These are phyloP conservation scores for Aegilops bicornis DNA, from an alignment of 176 grass and related monocot species.

Conservation along the genomic window DNA sequence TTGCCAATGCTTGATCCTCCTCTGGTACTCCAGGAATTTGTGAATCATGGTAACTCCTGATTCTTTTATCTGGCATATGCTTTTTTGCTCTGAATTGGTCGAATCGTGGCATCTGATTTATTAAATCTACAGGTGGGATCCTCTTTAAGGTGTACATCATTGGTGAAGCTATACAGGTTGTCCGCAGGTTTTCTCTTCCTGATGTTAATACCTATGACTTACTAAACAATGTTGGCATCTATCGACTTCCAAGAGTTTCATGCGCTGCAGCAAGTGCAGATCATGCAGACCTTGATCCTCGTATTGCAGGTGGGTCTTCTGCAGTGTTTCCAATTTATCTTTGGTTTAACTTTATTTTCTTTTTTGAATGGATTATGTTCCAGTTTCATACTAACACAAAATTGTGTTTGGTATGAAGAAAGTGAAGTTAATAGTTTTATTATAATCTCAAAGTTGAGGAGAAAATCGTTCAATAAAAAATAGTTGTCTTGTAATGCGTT, in stretches of 20 bases:
- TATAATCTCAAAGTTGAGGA: not conserved
- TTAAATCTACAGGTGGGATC: constrained; percentile 60
- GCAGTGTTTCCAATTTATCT: constrained; percentile 5
- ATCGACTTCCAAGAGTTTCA: constrained; percentile 89
- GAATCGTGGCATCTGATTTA: constrained; percentile 1
- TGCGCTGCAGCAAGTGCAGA: constrained; percentile 83
- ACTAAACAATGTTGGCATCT: constrained; percentile 68
- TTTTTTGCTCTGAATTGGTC: not conserved
- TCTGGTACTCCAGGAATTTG: constrained; percentile 91
- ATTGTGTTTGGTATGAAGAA: constrained; percentile 1
- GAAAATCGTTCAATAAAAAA: not conserved
- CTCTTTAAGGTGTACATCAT: constrained; percentile 95
- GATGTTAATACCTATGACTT: constrained; percentile 65
- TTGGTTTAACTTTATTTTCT: not conserved
- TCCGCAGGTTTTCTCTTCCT: constrained; percentile 85
- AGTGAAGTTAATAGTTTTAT: not conserved
- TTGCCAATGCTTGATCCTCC: constrained; percentile 83
- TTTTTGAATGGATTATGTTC: not conserved
- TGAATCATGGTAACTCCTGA: constrained; percentile 76
- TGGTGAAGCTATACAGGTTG: constrained; percentile 76
- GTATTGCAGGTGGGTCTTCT: constrained; percentile 64
- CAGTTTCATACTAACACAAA: not conserved
- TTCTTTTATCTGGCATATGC: not conserved
- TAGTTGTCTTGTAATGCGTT: not conserved
- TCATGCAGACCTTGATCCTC: constrained; percentile 76